Evolutionary conservation across 352 stramenopile species (phyloP), one percentile per base, ranked within the genome.

Genomic region (Elongisporangium prolatum): DNA sequence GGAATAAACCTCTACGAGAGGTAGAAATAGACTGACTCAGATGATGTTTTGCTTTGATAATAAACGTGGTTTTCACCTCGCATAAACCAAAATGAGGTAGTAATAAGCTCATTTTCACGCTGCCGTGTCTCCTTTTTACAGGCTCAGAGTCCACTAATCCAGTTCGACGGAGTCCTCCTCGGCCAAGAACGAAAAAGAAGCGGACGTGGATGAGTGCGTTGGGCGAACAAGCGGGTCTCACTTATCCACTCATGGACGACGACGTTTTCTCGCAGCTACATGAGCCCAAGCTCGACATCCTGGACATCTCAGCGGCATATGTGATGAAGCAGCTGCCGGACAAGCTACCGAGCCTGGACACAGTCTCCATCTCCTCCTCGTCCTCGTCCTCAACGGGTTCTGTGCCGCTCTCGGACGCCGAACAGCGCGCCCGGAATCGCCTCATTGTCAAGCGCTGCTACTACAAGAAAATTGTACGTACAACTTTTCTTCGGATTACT

Each of bases 381-480:
- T 44, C 34, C 11, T 44, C 28, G 38, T 52, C 11, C 7, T 20
- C 24, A 16, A 25, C 22, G 24, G 53, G 34, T 4, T 20, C 34
- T 20, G 9, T 18, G 40, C 44, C 52, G n/a, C 17, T 47, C 40
- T 77, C 72, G 37, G 63, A 71, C 52, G 54, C 66, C 13, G 67
- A 79, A 24, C 65, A 82, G 34, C 80, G 68, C 22, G 72, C 69
- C 38, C 84, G 82, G 57, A 80, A 84, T 58, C 77, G 81, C 5
- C 67, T 86, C 47, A 71, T 84, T 44, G 81, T 83, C 64, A 86
- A 88, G 64, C 74, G 77, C 9, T 77, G 80, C 52, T 91, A 91
- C 78, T 86, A 91, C 71, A 83, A 84, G 67, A 87, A 88, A 37
- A 66, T 80, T 50, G 81, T 91, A 67, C 60, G 75, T 72, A 2